These are phyloP conservation scores for Heritiera littoralis DNA, from an alignment of 345 rosid species.

Conservation along the genomic window DNA sequence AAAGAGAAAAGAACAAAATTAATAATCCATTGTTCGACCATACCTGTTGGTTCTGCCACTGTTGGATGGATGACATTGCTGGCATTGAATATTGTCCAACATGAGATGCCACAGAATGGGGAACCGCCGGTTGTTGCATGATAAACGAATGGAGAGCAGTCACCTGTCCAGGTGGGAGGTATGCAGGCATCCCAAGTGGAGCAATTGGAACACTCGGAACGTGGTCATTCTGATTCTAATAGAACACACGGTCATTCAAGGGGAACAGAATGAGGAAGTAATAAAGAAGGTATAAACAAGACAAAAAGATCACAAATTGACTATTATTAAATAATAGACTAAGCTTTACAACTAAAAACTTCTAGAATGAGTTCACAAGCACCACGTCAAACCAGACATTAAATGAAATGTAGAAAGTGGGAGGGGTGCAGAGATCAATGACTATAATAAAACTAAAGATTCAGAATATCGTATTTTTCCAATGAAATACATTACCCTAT, in stretches of 20 bases:
- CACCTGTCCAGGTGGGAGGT: constrained; percentile 77
- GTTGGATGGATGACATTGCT: constrained; percentile 47
- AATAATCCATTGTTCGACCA: constrained; percentile 16
- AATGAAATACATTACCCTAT: neutral
- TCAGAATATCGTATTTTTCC: neutral
- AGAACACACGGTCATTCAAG: neutral
- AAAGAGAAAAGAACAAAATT: neutral
- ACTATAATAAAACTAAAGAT: neutral
- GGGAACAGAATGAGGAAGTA: neutral
- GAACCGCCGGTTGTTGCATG: constrained; percentile 74
- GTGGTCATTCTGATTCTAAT: constrained; percentile 41
- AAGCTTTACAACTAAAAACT: neutral
- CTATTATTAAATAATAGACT: neutral
- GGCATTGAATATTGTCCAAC: constrained; percentile 58
- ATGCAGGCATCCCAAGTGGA: constrained; percentile 65
- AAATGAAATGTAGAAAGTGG: no score
- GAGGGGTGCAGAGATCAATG: neutral
- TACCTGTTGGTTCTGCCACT: constrained; percentile 82
- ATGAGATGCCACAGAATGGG: constrained; percentile 67
- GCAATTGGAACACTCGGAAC: constrained; percentile 52
- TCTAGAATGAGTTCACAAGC: neutral
- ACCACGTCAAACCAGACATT: neutral
- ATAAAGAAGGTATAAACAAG: neutral
- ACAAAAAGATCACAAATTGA: neutral
- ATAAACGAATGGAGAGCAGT: constrained; percentile 70